Base-by-base conservation (phyloP, 83 land plant genomes). In the Thuja plicata region DNA sequence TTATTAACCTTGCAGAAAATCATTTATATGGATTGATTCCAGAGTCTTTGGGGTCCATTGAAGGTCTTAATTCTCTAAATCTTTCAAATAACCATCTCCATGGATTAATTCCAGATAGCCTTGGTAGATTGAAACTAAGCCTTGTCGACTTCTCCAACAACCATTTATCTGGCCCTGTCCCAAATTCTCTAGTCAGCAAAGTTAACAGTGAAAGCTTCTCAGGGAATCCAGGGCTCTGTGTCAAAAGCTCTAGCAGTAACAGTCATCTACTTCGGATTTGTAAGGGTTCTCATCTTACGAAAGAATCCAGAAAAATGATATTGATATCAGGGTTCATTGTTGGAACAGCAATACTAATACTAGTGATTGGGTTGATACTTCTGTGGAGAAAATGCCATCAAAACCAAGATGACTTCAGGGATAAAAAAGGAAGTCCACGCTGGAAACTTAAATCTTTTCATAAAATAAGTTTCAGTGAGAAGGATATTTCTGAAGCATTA, bases 141-240 rank as follows among this genome's bases (percentile, higher is more conserved):
- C 93, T 94, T 1, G 48, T 93, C 66, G 93, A 92, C 87, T 93
- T 96, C 86, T 91, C 95, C 37, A 91, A 94, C 90, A 96, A 96
- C 57, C 92, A 17, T 3, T 94, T 94, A 50, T 89, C 92, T 35
- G 97, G 97, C 35, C 94, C 93, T 0, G 91, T 95, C 45, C 94
- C 96, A n/a, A 74, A 89, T 8, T 86, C 92, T 2, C 79, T 95
- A 84, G 37, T 93, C 7, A 94, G 88, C 16, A 92, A 88, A 27
- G 91, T 92, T 19, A 66, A 91, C 73, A 81, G 74, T 1, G 92
- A 92, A 27, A 91, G 94, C 87, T 91, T 94, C 84, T 81, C 89
- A 8, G 94, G 93, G 57, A 94, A 94, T 87, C 94, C 94, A 34
- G 89, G 87, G 19, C 92, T 94, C 48, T 95, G 96, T 76, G 84